phyloP scores from a whole-genome alignment of 495 filamentous ascomycete species.

The Penicillium ucsense region DNA sequence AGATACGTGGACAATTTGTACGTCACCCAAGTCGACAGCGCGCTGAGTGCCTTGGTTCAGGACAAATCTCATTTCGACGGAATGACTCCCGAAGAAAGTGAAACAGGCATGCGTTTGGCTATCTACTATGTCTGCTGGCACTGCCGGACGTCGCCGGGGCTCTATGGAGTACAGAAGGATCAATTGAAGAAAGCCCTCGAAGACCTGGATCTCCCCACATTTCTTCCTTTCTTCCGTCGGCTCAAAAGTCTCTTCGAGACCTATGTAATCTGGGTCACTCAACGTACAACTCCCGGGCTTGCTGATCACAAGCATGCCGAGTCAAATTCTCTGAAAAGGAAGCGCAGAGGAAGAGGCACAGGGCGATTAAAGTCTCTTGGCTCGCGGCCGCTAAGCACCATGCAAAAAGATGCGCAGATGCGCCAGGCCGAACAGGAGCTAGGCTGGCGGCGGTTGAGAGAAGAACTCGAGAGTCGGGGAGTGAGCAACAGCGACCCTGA shows the following conservation, averaged over 20 bases:
- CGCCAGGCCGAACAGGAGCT: slow-evolving; percentile 37
- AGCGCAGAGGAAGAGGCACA: background rate
- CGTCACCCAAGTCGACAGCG: slow-evolving; percentile 1
- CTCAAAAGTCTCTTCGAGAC: background rate
- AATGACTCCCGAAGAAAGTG: background rate
- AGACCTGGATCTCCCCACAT: background rate
- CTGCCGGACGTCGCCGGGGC: slow-evolving; percentile 9
- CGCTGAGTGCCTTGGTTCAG: slow-evolving; percentile 3
- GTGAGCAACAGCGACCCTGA: slow-evolving; percentile 28
- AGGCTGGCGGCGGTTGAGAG: slow-evolving; percentile 33
- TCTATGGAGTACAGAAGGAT: background rate
- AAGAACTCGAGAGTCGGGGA: slow-evolving; percentile 25
- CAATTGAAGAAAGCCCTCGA: background rate
- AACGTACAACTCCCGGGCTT: background rate
- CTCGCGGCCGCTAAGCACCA: slow-evolving; percentile 37
- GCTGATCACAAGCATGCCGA: background rate
- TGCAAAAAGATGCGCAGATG: slow-evolving; percentile 31
- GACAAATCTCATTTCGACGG: background rate
- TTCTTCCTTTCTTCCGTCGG: background rate
- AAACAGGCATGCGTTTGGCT: slow-evolving; percentile 21
- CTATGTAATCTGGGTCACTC: background rate
- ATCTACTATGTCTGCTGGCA: slow-evolving; percentile 33
- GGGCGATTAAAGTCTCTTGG: slow-evolving; percentile 40
- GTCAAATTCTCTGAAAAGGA: background rate
- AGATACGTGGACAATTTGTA: background rate